phyloP scores from a whole-genome alignment of 2,329 filamentous ascomycete species.

The Verticillium nubilum region DNA sequence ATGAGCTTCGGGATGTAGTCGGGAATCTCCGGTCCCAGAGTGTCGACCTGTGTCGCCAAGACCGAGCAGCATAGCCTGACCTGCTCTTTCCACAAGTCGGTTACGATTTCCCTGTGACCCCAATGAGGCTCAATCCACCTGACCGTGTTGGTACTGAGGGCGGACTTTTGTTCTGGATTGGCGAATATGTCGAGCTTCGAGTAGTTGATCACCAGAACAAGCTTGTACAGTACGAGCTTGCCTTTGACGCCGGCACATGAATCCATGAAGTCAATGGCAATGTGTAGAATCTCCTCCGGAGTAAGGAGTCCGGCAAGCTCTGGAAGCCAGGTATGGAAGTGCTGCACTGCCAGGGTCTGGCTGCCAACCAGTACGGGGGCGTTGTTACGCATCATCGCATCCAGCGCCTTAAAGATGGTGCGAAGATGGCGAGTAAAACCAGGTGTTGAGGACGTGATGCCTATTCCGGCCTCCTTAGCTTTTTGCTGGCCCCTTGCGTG shows the following conservation, averaged over 20 bases:
- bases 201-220: slow-evolving; percentile 90
- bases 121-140: slow-evolving; percentile 92
- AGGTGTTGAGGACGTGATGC: slow-evolving; percentile 68
- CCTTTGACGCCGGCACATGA: slow-evolving; percentile 83
- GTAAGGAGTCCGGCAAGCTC: slow-evolving; percentile 74
- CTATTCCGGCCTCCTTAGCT: slow-evolving; percentile 81
- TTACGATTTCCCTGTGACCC: slow-evolving; percentile 69
- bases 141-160: slow-evolving; percentile 74
- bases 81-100: slow-evolving; percentile 86
- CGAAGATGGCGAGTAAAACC: slow-evolving; percentile 78
- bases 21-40: slow-evolving; percentile 74
- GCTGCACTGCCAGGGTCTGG: slow-evolving; percentile 90
- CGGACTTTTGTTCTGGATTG: slow-evolving; percentile 67
- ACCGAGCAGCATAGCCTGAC: slow-evolving; percentile 91
- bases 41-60: slow-evolving; percentile 75
- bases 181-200: slow-evolving; percentile 77
- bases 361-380: slow-evolving; percentile 85
- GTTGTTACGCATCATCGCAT: slow-evolving; percentile 81
- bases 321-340: slow-evolving; percentile 96
- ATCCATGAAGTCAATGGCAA: slow-evolving; percentile 90
- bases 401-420: slow-evolving; percentile 83
- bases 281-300: slow-evolving; percentile 80
- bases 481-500: slow-evolving; percentile 82
- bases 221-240: slow-evolving; percentile 85
- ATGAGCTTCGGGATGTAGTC: slow-evolving; percentile 89